Base-by-base conservation (phyloP, 2,329 filamentous ascomycete species). In the Dothidotthia symphoricarpi region DNA sequence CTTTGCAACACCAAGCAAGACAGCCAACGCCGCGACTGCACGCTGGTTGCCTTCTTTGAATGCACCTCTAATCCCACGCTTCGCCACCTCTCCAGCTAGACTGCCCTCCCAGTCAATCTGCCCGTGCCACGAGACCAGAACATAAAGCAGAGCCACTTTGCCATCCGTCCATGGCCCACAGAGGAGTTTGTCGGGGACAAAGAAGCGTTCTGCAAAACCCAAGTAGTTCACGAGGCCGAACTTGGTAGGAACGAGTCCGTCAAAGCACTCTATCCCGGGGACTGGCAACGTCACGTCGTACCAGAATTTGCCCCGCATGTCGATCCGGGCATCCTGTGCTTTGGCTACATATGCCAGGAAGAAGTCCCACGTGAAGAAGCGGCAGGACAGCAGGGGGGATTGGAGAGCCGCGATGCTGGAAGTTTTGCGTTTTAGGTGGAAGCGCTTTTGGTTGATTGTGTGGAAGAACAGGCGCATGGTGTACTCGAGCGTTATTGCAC, bases 341-440 rank as follows among this genome's bases (percentile, higher is more conserved):
- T 49, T 55, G 6, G 52, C 28, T 15, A 64, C 61, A 27, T 67
- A 68, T 14, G 30, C 37, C 10, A 59, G 37, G 39, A 67, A 67
- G 39, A 66, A 68, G 3, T 55, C 34, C 53, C 52, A 67, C 11
- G 59, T 64, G 49, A 66, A 65, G 52, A 68, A 67, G 11, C 51
- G 57, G 17, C 59, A 62, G 17, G 53, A 36, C 0, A 68, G 42
- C 3, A 68, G 24, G 9, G 56, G 27, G 7, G 59, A 64, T 34
- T 67, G 63, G 2, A 60, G 19, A 0, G 5, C 11, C 3, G 50
- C 42, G 28, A 62, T 50, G 16, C 51, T 45, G 12, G 46, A 53
- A 7, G 45, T 41, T 11, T 37, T 47, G 5, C 55, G 51, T 17
- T 57, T 45, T 12, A 51, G 54, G 32, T 51, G 40, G 36, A 52